A percentile compares a stretch with the other conserved stretches of the same genome.
Conservation (phyloP, 495 filamentous ascomycete genomes). For the Rhizodiscina lignyota region DNA sequence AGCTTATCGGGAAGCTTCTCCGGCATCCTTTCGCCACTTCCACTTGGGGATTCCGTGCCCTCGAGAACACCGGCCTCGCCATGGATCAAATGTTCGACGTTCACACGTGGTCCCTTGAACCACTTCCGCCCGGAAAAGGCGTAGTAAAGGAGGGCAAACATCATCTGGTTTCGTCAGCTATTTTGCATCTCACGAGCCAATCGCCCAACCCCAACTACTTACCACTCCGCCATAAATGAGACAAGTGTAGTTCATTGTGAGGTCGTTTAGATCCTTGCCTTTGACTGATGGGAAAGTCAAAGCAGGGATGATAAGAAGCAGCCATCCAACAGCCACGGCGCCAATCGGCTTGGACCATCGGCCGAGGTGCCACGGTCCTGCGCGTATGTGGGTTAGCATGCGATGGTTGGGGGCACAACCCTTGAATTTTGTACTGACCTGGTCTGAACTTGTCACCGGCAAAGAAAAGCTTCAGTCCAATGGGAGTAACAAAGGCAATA, state of each 20-base stretch:
- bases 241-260: slow-evolving; percentile 57
- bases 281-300: slow-evolving; percentile 48
- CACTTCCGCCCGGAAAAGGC: slow-evolving; percentile 48
- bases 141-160: slow-evolving; percentile 48
- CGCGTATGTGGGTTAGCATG: no score
- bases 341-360: slow-evolving; percentile 47
- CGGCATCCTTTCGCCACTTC: no score
- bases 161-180: no score
- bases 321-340: slow-evolving; percentile 40
- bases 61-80: no score
- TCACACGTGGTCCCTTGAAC: slow-evolving; percentile 61
- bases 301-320: slow-evolving; percentile 57
- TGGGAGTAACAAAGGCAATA: slow-evolving; percentile 58
- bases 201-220: no score
- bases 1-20: no score
- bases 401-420: no score
- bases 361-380: no score
- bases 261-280: slow-evolving; percentile 34
- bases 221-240: slow-evolving; percentile 63
- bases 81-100: slow-evolving; percentile 33
- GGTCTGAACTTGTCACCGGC: slow-evolving; percentile 52
- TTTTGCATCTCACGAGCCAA: no score
- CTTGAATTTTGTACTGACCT: slow-evolving; percentile 62
- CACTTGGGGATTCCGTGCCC: no score
- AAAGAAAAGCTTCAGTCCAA: slow-evolving; percentile 58